Base-by-base conservation (phyloP, 495 filamentous ascomycete species). In the Aspergillus egyptiacus region DNA sequence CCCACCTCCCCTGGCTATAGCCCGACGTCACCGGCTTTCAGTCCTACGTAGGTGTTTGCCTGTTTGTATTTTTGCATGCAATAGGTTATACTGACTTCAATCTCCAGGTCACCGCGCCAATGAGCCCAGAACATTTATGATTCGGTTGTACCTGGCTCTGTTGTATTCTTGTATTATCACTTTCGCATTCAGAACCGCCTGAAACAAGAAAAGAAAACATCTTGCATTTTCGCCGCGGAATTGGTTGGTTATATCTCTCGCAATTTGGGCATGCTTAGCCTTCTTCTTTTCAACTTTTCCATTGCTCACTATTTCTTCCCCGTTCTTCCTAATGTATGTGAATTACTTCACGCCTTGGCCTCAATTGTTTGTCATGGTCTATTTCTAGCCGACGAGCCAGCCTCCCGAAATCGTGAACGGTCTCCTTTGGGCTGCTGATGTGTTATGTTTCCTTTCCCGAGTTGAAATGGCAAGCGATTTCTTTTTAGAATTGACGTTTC, bases 1-100 rank as follows among this genome's bases (percentile, higher is more conserved):
- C 71, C 72, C 20, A 73, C 71, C 8, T 76, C 76, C 46, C 78
- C 78, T 46, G 73, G 74, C 34, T 82, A 78, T 63, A 79, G 76
- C 50, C 79, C 79, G 25, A 77, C 72, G 50, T 76, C 73, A 20
- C 74, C 74, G 42, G 65, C 68, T 45, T 75, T 68, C 46, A 73
- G 70, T 44, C 68, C 69, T 53, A 64, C 69, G 68, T 73, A 62
- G 61, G 70, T 65, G 20, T 14, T 37, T 7, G 18, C 14, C 14
- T 8, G 4, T 31, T 31, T 13, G 7, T 17, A 19, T 17, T n/a
- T n/a, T n/a, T n/a, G n/a, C n/a, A n/a, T 30, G 10, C 10, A 33
- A 18, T 9, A 33, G 30, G 13, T 17, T 18, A 1, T 44, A 23
- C 62, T 69, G 60, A 63, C 63, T 23, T 39, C 24, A 32, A 42